Base-by-base conservation (phyloP, 345 rosid genomes). In the Pugionium cornutum region DNA sequence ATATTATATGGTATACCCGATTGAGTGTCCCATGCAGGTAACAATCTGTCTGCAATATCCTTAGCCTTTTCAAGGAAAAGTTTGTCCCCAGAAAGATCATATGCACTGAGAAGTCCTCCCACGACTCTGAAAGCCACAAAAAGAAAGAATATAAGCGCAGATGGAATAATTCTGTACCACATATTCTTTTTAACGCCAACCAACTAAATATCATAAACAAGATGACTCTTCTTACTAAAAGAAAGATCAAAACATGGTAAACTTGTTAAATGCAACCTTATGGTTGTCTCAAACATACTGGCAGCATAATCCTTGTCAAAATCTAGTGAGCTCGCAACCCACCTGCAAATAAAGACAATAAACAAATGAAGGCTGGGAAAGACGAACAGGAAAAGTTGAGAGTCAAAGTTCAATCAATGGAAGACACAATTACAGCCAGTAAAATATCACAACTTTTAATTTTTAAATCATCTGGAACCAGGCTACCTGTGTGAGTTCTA, bases 211-310 rank as follows among this genome's bases (percentile, higher is more conserved):
- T 10, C 71, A 54, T 58, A 72, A 50, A 64, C 55, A 49, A 64
- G 70, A 69, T 44, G 53, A 68, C 69, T 53, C 68, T 67, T 74
- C 46, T 53, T 55, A 67, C 57, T 47, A 67, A 73, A 54, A 42
- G 68, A 57, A 63, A 18, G 54, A 67, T 67, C 73, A 80, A 78
- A 65, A 73, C 78, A 83, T 18, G 26, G 77, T 85, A 86, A 90
- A 90, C 92, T 87, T 88, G 78, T 81, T 67, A 75, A 81, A 83
- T 71, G 83, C 75, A 80, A 91, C 99, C 99, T 95, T 85, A 95
- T 95, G 82, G 99, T 95, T 83, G 99, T 95, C 84, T 91, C 97
- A 37, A 91, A 95, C 69, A 95, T 95, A 72, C 96, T 95, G 62
- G 97, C 99, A 10, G 79, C 89, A 59, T 91, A 87, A 68, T 86